Percentiles rank a stretch among this genome's conserved stretches.
Evolutionary conservation across 2,329 filamentous ascomycete genomes (phyloP).

Genomic region (Botrytis medusae): DNA sequence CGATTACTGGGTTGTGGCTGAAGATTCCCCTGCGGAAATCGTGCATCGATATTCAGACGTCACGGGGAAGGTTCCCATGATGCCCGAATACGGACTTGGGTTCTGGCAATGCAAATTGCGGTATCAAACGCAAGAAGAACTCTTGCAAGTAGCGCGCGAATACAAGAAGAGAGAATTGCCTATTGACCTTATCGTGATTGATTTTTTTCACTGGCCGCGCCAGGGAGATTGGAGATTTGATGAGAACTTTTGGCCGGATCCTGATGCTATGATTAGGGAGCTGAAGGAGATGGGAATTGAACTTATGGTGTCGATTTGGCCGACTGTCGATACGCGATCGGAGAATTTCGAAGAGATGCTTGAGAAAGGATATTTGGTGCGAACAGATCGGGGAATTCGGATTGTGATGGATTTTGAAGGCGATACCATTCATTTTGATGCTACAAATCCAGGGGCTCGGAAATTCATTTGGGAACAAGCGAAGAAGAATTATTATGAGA

Average conservation of each 20-base stretch:
- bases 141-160: conserved; percentile 59
- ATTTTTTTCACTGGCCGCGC: conserved; percentile 67
- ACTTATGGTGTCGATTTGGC: conserved; percentile 70
- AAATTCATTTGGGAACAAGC: conserved; percentile 59
- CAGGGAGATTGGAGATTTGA: conserved; percentile 71
- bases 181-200: conserved; percentile 64
- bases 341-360: conserved; percentile 64
- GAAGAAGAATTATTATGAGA: conserved; percentile 60
- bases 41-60: conserved; percentile 55
- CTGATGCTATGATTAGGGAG: conserved; percentile 62
- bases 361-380: conserved; percentile 59
- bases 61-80: conserved; percentile 62
- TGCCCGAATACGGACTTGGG: conserved; percentile 67
- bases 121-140: conserved; percentile 65
- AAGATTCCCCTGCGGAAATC: conserved; percentile 55
- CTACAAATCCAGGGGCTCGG: conserved; percentile 60
- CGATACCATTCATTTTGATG: conserved; percentile 60
- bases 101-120: conserved; percentile 70
- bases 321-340: conserved; percentile 58
- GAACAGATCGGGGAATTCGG: conserved; percentile 58
- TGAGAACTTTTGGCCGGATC: conserved; percentile 62
- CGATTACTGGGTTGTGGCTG: conserved; percentile 65
- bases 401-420: conserved; percentile 59
- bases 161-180: conserved; percentile 56
- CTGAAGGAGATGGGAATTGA: conserved; percentile 59